Conservation (phyloP, 352 stramenopile genomes). For the Globisporangium uncinulatum region DNA sequence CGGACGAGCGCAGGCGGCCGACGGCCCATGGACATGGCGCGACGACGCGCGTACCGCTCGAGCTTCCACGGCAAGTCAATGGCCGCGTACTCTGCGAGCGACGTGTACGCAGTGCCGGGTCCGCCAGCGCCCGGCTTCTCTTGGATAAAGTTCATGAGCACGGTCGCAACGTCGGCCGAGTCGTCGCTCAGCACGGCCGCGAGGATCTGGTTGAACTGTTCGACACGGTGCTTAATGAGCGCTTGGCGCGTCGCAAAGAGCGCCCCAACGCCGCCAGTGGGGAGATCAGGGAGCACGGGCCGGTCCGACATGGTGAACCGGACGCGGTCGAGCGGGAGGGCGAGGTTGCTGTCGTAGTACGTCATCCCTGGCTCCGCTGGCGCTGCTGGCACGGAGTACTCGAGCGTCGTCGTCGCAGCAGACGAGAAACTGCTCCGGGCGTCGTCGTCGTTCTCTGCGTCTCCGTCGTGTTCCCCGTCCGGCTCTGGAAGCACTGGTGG, state of each 20-base stretch:
- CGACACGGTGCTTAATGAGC: slow-evolving; percentile 58
- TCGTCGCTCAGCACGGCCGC: slow-evolving; percentile 64
- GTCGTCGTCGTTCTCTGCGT: neutral
- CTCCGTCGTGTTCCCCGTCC: neutral
- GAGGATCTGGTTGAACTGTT: slow-evolving; percentile 67
- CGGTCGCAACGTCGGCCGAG: slow-evolving; percentile 43
- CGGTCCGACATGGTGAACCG: slow-evolving; percentile 44
- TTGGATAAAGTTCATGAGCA: slow-evolving; percentile 76
- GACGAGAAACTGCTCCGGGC: neutral
- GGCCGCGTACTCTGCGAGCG: slow-evolving; percentile 63
- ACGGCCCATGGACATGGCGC: slow-evolving; percentile 58
- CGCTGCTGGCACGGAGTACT: slow-evolving; percentile 7
- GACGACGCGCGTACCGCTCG: slow-evolving; percentile 51
- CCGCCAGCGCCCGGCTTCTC: slow-evolving; percentile 44
- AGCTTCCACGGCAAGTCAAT: slow-evolving; percentile 66
- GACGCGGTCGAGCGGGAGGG: slow-evolving; percentile 46
- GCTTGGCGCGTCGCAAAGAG: slow-evolving; percentile 54
- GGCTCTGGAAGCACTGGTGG: too few relatives aligned
- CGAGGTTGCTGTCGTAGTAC: slow-evolving; percentile 34
- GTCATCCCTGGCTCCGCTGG: slow-evolving; percentile 14
- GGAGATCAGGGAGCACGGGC: slow-evolving; percentile 48
- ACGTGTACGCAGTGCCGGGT: slow-evolving; percentile 56
- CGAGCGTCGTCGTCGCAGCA: slow-evolving; percentile 3
- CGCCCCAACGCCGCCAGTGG: slow-evolving; percentile 43
- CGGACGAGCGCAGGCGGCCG: slow-evolving; percentile 22